phyloP scores from a whole-genome alignment of 371 early-diverging fungal species.

The Rozella allomycis region DNA sequence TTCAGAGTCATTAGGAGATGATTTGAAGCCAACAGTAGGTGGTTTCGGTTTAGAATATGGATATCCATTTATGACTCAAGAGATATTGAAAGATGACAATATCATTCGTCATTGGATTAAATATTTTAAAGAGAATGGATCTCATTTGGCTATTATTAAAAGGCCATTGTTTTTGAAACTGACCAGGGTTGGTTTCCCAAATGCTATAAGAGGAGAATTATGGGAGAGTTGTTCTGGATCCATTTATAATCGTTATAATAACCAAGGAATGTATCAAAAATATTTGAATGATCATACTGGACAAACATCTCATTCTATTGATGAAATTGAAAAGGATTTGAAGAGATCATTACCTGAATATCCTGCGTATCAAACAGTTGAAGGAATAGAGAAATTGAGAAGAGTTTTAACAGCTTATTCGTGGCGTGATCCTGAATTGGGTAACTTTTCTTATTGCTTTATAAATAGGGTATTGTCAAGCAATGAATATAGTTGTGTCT shows the following conservation, averaged over 20 bases:
- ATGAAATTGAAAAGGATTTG: slow-evolving; percentile 94
- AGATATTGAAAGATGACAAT: no score
- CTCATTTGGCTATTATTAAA: slow-evolving; percentile 65
- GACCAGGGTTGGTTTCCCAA: slow-evolving; percentile 76
- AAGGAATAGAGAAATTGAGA: slow-evolving; percentile 73
- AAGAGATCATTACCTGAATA: slow-evolving; percentile 81
- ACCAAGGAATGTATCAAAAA: slow-evolving; percentile 53
- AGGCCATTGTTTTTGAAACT: slow-evolving; percentile 64
- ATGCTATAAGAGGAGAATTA: slow-evolving; percentile 71
- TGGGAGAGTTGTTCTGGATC: slow-evolving; percentile 89
- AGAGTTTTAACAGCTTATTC: slow-evolving; percentile 69
- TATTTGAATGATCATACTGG: slow-evolving; percentile 38
- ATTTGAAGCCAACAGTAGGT: slow-evolving; percentile 28
- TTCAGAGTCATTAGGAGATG: slow-evolving; percentile 42
- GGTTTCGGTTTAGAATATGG: slow-evolving; percentile 67
- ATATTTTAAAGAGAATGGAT: slow-evolving; percentile 45
- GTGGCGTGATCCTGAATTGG: slow-evolving; percentile 49
- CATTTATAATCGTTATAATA: slow-evolving; percentile 58
- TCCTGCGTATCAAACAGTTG: slow-evolving; percentile 63
- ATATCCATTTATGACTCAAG: slow-evolving; percentile 52
- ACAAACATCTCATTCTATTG: slow-evolving; percentile 43
- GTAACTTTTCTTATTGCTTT: no score
- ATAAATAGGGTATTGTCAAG: slow-evolving; percentile 96
- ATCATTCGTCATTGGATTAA: no score
- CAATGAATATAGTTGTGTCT: slow-evolving; percentile 92